phyloP scores from a whole-genome alignment of 345 rosid species.

The Eucalyptus pauciflora region DNA sequence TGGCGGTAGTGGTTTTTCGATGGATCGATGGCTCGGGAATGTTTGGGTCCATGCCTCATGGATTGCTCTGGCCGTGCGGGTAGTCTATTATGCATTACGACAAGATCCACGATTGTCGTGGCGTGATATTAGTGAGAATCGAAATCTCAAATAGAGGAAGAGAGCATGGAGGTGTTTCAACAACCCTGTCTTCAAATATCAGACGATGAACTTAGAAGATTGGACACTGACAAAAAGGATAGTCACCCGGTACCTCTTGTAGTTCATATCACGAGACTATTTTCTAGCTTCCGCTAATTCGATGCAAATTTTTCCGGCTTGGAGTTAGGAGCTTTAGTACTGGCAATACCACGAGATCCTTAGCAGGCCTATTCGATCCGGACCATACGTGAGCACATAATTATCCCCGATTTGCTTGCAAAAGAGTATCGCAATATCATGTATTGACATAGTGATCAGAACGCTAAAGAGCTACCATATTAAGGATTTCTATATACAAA shows the following conservation, averaged over 20 bases:
- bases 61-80: neutral
- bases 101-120: neutral
- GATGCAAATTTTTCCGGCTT: accelerated
- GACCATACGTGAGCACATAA: neutral
- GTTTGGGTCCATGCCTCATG: neutral
- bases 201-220: neutral
- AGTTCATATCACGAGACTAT: neutral
- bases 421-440: too few species aligned
- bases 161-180: neutral
- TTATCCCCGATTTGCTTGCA: neutral
- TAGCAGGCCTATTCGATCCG: neutral
- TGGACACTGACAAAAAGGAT: neutral
- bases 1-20: neutral
- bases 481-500: too few species aligned
- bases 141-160: neutral
- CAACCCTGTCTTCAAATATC: neutral
- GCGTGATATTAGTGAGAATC: neutral
- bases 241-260: neutral
- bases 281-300: neutral
- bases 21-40: neutral
- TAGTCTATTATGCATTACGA: neutral
- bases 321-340: neutral
- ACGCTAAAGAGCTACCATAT: too few species aligned
- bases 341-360: neutral
- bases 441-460: too few species aligned